Evolutionary conservation across 106 monocot genomes (phyloP).

Genomic region (Dendrobium nobile): DNA sequence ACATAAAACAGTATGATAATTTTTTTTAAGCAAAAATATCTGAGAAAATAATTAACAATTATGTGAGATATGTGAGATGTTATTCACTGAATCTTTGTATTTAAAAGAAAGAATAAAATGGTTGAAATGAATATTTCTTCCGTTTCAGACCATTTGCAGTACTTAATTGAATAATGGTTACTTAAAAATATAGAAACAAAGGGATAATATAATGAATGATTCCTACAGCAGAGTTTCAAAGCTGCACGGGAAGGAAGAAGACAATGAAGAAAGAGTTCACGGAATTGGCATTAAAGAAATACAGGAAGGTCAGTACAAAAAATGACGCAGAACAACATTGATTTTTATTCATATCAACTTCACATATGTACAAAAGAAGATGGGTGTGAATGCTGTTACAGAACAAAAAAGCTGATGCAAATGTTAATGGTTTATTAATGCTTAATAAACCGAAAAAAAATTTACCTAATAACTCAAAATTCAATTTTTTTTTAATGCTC

Average conservation of each 20-base stretch:
- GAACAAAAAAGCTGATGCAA: not conserved
- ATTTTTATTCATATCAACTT: constrained; percentile 3
- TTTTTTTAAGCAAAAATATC: too few species aligned
- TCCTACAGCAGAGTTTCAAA: not conserved
- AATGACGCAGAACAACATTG: not conserved
- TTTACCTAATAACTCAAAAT: not conserved
- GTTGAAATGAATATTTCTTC: too few species aligned
- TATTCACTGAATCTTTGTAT: too few species aligned
- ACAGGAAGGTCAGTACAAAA: not conserved
- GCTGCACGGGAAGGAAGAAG: not conserved
- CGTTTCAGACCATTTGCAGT: too few species aligned
- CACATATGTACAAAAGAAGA: not conserved
- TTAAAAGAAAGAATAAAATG: too few species aligned
- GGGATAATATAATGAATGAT: not conserved
- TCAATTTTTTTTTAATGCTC: not conserved
- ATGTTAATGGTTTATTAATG: not conserved
- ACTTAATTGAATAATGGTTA: too few species aligned
- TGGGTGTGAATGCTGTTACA: not conserved
- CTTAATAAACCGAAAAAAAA: constrained; percentile 2
- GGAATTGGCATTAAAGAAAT: not conserved
- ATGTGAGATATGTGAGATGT: too few species aligned
- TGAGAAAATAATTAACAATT: too few species aligned
- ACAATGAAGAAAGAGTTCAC: not conserved
- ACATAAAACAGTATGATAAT: too few species aligned
- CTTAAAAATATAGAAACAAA: not conserved